Base-by-base conservation (phyloP, 169 alveolate species). In the Eimeria tenella region DNA sequence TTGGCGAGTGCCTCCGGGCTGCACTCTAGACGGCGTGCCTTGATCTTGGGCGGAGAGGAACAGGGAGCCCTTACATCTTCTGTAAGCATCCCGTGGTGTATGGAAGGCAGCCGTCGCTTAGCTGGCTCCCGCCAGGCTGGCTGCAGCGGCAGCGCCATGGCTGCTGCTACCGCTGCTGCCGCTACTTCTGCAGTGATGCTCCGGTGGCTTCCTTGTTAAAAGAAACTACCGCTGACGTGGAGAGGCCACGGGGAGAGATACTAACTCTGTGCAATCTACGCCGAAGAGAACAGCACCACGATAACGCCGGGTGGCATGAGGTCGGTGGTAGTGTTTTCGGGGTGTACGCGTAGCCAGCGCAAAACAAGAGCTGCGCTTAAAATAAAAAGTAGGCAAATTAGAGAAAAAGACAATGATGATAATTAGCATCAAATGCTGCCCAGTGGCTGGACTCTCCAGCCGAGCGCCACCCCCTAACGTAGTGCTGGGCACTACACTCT, bases 91-190 rank as follows among this genome's bases (percentile, higher is more conserved):
- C 58, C 73, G 0, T 42, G 31, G 60, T 53, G 74, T 56, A 58
- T 11, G 52, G 91, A 84, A 31, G 91, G 91, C 81, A 84, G 91
- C 70, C 79, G 81, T 50, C 91, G 91, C 91, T 84, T 84, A 3
- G 91, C 60, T 31, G 91, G 21, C 70, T 84, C 91, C 91, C 91
- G 60, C 75, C 75, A 84, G 52, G 91, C 81, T 23, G 91, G 91
- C 65, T 84, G 68, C 50, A 84, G 79, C 79, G 91, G 91, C 91
- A 84, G 91, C 79, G 91, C 91, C 91, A 84, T 84, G 60, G 81
- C 91, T 58, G 60, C 79, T 60, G 79, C 63, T 84, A 62, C 77
- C 13, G 50, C 31, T n/a, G 86, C 50, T 75, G 88, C 71, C 23
- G 52, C 71, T 79, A 68, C 13, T 55, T 17, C 71, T 53, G 79